Conservation (phyloP, 371 early-diverging fungal species). For the Coemansia sp. region DNA sequence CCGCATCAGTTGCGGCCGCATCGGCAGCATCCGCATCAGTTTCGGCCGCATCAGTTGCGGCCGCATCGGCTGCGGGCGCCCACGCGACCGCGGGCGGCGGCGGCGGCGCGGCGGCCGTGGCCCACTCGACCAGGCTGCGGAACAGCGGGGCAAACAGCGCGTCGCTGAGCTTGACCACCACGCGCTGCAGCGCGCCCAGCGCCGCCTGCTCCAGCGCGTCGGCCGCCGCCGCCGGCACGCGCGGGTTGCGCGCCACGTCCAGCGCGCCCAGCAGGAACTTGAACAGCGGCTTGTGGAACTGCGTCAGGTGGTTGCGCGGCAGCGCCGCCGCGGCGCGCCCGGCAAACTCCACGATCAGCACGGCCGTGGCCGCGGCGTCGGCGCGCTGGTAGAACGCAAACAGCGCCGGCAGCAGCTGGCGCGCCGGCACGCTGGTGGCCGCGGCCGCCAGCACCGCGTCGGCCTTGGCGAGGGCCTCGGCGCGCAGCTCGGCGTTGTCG, state of each 20-base stretch:
- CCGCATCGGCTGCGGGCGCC: background rate
- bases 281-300: conserved; percentile 77
- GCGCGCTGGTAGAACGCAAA: conserved; percentile 62
- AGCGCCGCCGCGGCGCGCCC: conserved; percentile 64
- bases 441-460: conserved; percentile 56
- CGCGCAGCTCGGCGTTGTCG: conserved; percentile 21
- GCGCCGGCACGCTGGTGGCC: conserved; percentile 65
- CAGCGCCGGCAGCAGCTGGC: conserved; percentile 68
- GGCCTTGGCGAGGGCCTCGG: conserved; percentile 56
- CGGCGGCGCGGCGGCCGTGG: conserved; percentile 53
- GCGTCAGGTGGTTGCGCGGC: conserved; percentile 64
- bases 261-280: conserved; percentile 78
- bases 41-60: conserved; percentile 2
- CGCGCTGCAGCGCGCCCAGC: conserved; percentile 71
- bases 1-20: no score
- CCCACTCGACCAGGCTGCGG: conserved; percentile 89
- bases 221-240: conserved; percentile 49
- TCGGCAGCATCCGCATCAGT: no score
- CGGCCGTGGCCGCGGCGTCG: conserved; percentile 57
- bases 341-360: conserved; percentile 64
- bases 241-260: conserved; percentile 61
- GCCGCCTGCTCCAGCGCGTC: conserved; percentile 66
- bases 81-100: background rate
- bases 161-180: conserved; percentile 91
- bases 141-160: conserved; percentile 90